A percentile compares a stretch with the other conserved stretches of the same genome.
phyloP scores from a whole-genome alignment of 495 filamentous ascomycete genomes.

The Chaetomium tenue region DNA sequence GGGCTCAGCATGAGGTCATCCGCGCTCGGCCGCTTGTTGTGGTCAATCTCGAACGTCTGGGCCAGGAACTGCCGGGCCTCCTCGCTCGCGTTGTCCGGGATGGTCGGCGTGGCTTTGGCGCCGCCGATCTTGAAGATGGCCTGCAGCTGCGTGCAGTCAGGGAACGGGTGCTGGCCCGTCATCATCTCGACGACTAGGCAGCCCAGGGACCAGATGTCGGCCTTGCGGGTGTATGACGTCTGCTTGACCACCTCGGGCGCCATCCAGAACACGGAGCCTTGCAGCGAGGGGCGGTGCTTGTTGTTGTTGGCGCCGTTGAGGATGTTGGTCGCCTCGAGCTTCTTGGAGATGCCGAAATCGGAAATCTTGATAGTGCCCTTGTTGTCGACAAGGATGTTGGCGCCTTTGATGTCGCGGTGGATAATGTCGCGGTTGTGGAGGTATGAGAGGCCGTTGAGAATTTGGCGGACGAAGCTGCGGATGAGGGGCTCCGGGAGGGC shows the following conservation, averaged over 20 bases:
- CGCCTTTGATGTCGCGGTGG: slow-evolving; percentile 97
- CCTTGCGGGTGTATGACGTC: slow-evolving; percentile 96
- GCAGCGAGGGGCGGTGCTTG: slow-evolving; percentile 83
- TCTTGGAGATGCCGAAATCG: slow-evolving; percentile 98
- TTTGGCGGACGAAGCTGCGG: slow-evolving; percentile 95
- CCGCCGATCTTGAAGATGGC: slow-evolving; percentile 98
- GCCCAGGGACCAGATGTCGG: slow-evolving; percentile 98
- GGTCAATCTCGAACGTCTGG: slow-evolving; percentile 92
- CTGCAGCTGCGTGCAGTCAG: slow-evolving; percentile 93
- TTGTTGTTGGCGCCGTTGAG: slow-evolving; percentile 62
- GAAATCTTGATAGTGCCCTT: slow-evolving; percentile 99
- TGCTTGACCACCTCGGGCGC: slow-evolving; percentile 97
- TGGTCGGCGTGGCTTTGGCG: slow-evolving; percentile 80
- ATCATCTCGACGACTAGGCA: slow-evolving; percentile 99
- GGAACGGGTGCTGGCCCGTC: slow-evolving; percentile 93
- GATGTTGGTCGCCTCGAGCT: slow-evolving; percentile 44
- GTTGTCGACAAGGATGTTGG: slow-evolving; percentile 98
- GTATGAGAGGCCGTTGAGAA: slow-evolving; percentile 90
- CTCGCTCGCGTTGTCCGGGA: slow-evolving; percentile 78
- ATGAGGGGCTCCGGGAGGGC: slow-evolving; percentile 90
- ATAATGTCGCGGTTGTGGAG: slow-evolving; percentile 95
- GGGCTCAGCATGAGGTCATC: slow-evolving; percentile 81
- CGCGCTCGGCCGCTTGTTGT: slow-evolving; percentile 84
- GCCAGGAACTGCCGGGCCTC: slow-evolving; percentile 84
- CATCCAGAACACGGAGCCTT: slow-evolving; percentile 99